Evolutionary conservation across 73 alveolate species (phyloP), one percentile per base, ranked within the genome.

Genomic region (Paramecium caudatum): DNA sequence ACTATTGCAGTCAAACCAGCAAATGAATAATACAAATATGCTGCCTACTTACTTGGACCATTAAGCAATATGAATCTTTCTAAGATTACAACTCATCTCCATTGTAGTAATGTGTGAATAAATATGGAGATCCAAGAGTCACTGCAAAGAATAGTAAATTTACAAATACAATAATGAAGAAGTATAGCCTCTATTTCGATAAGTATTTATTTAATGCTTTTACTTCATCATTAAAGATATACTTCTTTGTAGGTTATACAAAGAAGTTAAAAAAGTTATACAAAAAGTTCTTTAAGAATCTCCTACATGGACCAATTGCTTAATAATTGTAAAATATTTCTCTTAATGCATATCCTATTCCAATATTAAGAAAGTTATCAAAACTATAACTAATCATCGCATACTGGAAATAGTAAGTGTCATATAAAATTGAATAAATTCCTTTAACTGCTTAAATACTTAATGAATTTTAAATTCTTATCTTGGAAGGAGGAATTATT

Each of bases 271-370:
- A 74, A 5, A 74, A 74, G 4, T 19, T 21, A 43, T 74, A 74
- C 5, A 37, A 39, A 10, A 45, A 3, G 2, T 36, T 37, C 43
- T 74, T 74, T 6, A 74, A 2, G 65, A 39, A 74, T 43, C 27
- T 41, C 2, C 39, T 7, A 3, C 17, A 13, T 16, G 61, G 47
- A 2, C 68, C 69, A 21, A 8, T n/a, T 0, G 62, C 47, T 1
- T 74, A 41, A 23, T 23, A 74, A 43, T 74, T 41, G 15, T 74
- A 74, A 39, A 45, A 30, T 15, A 74, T 19, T 45, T 74, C 88
- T 74, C 88, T 74, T 41, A 74, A 4, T 3, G 88, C 17, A 34
- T 74, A 74, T 6, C 88, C 88, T 8, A 74, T 74, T 41, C 88
- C 88, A 41, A 74, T 74, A 39, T 74, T 74, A 6, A 74, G 47